Percentiles rank a stretch among this genome's conserved stretches.
Evolutionary conservation across 75 land plant genomes (phyloP).

Genomic region (Pinus taeda): DNA sequence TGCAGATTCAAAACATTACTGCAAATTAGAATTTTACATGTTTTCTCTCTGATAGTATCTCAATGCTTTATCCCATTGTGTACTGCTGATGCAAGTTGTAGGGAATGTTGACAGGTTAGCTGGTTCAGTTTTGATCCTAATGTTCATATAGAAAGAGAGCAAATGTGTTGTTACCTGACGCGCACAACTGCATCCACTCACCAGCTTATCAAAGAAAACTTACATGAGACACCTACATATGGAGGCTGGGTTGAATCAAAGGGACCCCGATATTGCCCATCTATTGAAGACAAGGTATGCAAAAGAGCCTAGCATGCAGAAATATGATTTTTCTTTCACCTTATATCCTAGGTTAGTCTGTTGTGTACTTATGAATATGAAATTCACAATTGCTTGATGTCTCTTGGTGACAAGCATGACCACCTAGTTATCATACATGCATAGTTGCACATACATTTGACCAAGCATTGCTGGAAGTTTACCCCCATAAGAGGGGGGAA

Average conservation of each 20-base stretch:
- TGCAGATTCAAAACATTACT: neutral
- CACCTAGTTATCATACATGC: neutral
- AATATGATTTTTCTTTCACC: neutral
- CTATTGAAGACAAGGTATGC: slow-evolving; percentile 98
- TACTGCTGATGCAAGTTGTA: neutral
- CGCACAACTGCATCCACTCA: slow-evolving; percentile 87
- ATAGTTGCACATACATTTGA: neutral
- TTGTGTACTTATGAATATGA: neutral
- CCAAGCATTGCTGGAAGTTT: neutral
- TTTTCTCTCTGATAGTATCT: neutral
- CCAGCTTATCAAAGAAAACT: slow-evolving; percentile 73
- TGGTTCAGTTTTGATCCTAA: slow-evolving; percentile 97
- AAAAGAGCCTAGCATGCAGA: neutral
- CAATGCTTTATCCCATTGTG: neutral
- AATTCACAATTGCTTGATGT: neutral
- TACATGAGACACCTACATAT: slow-evolving; percentile 98
- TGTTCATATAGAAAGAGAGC: slow-evolving; percentile 82
- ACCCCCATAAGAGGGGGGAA: neutral
- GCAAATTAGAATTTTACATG: neutral
- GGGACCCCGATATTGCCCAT: slow-evolving; percentile 99
- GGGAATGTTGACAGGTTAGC: slow-evolving; percentile 53
- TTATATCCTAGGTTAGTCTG: neutral
- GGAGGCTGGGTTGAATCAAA: slow-evolving; percentile 99
- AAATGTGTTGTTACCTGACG: slow-evolving; percentile 96
- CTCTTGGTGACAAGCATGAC: neutral